Conservation (phyloP, 805 yeast species). For the Cyberlindnera saturnus region DNA sequence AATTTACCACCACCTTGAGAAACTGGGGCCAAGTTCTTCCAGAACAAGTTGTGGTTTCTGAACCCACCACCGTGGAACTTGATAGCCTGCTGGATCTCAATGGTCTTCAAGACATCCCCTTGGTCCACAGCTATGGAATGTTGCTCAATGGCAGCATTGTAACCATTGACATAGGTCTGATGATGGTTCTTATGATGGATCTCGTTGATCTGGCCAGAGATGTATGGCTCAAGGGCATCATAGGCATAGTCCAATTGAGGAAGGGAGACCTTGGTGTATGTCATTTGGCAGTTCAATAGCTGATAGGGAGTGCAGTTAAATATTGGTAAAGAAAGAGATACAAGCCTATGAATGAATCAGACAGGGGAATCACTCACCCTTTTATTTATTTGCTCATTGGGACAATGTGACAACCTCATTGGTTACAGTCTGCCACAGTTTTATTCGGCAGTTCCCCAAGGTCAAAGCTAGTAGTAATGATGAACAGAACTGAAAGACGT, state of each 20-base stretch:
- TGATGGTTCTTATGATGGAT: conserved; percentile 87
- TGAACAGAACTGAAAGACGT: no score
- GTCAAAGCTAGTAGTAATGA: no score
- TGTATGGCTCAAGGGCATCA: conserved; percentile 79
- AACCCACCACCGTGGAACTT: conserved; percentile 93
- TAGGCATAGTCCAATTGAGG: conserved; percentile 83
- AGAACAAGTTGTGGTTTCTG: conserved; percentile 79
- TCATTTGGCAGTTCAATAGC: no score
- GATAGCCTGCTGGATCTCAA: conserved; percentile 65
- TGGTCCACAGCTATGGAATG: conserved; percentile 54
- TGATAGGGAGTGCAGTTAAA: no score
- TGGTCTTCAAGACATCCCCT: conserved; percentile 53
- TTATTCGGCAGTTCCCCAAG: not conserved
- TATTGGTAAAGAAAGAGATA: no score
- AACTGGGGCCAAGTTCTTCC: conserved; percentile 81
- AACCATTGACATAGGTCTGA: conserved; percentile 84
- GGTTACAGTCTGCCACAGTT: not conserved
- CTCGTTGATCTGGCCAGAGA: conserved; percentile 83
- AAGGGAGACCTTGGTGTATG: conserved; percentile 53
- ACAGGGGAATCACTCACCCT: no score
- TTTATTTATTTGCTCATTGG: not conserved
- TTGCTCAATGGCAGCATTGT: conserved; percentile 73
- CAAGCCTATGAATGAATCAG: no score
- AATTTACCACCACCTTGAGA: conserved; percentile 71
- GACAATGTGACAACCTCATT: not conserved